Evolutionary conservation across 1,284 basidiomycete genomes (phyloP), one percentile per base, ranked within the genome.

Genomic region (Singerocomus inundabilis): DNA sequence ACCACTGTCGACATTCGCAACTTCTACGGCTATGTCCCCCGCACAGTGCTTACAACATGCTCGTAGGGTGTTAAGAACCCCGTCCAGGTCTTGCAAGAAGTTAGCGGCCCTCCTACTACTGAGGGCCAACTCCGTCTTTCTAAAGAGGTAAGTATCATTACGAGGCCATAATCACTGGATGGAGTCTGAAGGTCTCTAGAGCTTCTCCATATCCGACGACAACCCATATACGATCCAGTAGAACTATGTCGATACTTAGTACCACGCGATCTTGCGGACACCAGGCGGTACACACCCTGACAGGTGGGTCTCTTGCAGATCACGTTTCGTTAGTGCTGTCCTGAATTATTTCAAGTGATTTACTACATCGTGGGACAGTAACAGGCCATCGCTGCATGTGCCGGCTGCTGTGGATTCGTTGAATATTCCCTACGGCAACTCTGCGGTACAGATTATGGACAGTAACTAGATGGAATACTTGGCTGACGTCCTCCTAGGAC

Each of bases 1-100:
- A 52, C 44, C 36, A 51, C 43, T 0, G 49, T 58, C 16, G 45
- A 63, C 43, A 26, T 58, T 6, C 26, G 3, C 57, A 52, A 62
- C 45, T 55, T 60, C 43, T 64, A 64, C 33, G 49, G 37, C 32
- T 52, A 63, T 12, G 35, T 51, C 18, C 21, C 48, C 4, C 62
- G 58, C 44, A 46, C 62, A 36, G 60, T 61, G 44, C 42, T 61
- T n/a, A 64, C 62, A 9, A 50, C 45, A 3, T 62, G 60, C 43
- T 47, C 5, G n/a, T 18, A 38, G 25, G 8, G 7, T 11, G 6
- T 31, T 13, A 33, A 21, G 13, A 42, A 46, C 21, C 59, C 59
- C 2, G 25, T 18, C 1, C 36, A 53, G 35, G 46, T 52, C n/a
- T 46, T 61, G 46, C 9, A 6, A 16, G 6, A 1, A 16, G n/a